Evolutionary conservation across 2,329 filamentous ascomycete genomes (phyloP), one percentile per base, ranked within the genome.

Genomic region (Phialocephala sp.): DNA sequence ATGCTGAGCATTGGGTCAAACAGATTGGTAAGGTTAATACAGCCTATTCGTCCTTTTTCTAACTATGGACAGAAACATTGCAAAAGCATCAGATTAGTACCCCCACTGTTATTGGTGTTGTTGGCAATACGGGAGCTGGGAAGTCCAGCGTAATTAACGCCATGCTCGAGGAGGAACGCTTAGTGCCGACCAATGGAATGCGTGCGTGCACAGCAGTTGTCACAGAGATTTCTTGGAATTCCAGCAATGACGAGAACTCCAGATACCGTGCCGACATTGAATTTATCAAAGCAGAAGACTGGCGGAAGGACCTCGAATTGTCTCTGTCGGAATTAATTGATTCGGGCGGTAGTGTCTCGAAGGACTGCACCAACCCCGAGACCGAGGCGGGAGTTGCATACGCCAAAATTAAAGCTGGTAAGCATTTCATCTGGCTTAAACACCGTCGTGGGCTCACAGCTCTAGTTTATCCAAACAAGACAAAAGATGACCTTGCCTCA

Each of bases 201-300:
- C 41, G 80, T 43, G 81, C 81, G 18, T 83, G 81, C 60, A 83
- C 81, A 2, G 80, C 80, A 6, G 80, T 82, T 0, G 80, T 83
- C 1, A 83, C 80, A 0, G 80, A 83, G 66, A 75, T 84, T 4
- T 80, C 79, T 0, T 83, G 76, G 74, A 83, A 83, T 58, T 64
- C 77, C 15, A 78, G 72, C 64, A 69, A 75, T 0, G 75, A 80
- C 22, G 68, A 74, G 1, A 50, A 55, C 20, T 50, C 62, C 8
- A 70, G 64, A 24, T 84, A 83, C 64, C 74, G 77, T n/a, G 82
- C 80, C 1, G 79, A 82, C 61, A 80, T 84, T 20, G 71, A 72
- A 15, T 73, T 72, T 12, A 70, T 73, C 36, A 37, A 65, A 9
- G 41, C 59, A 43, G 24, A 54, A 24, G 69, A 72, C 32, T 73